Base-by-base conservation (phyloP, 129 eudicot species). In the Arctium minus region DNA sequence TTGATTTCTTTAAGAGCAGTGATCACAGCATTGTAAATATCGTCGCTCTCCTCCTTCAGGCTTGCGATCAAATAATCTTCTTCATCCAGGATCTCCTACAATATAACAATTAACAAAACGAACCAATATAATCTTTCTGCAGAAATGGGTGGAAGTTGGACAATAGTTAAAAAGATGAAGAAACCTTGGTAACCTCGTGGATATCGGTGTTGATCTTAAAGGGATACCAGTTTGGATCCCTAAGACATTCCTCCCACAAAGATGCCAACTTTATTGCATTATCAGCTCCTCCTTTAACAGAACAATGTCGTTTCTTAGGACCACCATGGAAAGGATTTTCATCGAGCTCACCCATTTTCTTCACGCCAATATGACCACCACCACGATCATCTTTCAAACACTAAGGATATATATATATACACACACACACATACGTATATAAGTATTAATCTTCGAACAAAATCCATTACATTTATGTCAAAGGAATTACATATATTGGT, bases 141-240 rank as follows among this genome's bases (percentile, higher is more conserved):
- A 53, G 6, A 56, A 56, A 56, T 15, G 27, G 11, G 8, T 33
- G 36, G 50, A 44, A 44, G 50, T 7, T 44, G 50, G 12, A 44
- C 1, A 8, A 44, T 8, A 53, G 22, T 15, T 17, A 53, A 53
- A 53, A 53, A 53, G 65, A 53, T 53, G 65, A 53, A 56, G 8
- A 4, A 4, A 56, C 65, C 65, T 56, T 56, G 65, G 65, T 17
- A 56, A 15, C 18, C 65, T 27, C 65, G 65, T 56, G 27, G 65
- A 56, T 56, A 17, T 56, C 64, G 10, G 13, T 30, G 68, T 91
- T 79, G 44, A 94, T 89, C 88, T 91, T 94, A 50, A 88, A 94
- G 10, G 98, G 98, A 88, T 94, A 91, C 98, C 98, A 94, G 80
- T 71, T 85, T 38, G 98, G 89, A 88, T 92, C 94, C 79, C 88